Evolutionary conservation across 805 yeast species (phyloP), one percentile per base, ranked within the genome.

Genomic region (Kluyveromyces siamensis): DNA sequence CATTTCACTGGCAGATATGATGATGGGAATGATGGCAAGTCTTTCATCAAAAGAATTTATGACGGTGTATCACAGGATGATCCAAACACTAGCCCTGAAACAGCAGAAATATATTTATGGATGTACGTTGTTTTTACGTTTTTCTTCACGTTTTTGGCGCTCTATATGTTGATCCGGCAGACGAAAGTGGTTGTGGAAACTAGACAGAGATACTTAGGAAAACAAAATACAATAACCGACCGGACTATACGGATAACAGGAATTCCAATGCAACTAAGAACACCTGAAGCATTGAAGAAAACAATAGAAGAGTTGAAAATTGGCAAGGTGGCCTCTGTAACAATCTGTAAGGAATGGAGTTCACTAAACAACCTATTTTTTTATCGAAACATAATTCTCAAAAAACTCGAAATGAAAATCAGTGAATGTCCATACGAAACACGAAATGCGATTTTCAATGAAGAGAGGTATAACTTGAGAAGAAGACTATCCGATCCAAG

Each of bases 231-330:
- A 9, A 75, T 91, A 50, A 87, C 98, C 0, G 98, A 91, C 71
- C 75, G 96, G 62, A 93, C 98, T 1, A 83, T 93, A 39, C 72
- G 91, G 50, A 64, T 91, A 13, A 81, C 91, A 37, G 98, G 98
- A 0, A 87, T 91, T 5, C 97, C 98, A 0, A 83, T 86, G 0
- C 81, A 82, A 42, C 68, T 90, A 40, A 73, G 97, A 46, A 82
- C 80, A 49, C 89, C 81, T 55, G 73, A 74, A n/a, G 80, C 78
- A 13, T 67, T 91, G 55, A 81, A 78, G 49, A 75, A 80, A 37
- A 93, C 87, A 59, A 81, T 91, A 25, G 93, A 88, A 57, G 75
- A 77, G 9, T 70, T 91, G 37, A 83, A 84, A 27, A 83, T 90
- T 36, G 96, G 96, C 1, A 81, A 78, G 49, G 95, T 91, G 1